Conservation (phyloP, 805 yeast genomes). For the Sungouiozyma intestinalis region DNA sequence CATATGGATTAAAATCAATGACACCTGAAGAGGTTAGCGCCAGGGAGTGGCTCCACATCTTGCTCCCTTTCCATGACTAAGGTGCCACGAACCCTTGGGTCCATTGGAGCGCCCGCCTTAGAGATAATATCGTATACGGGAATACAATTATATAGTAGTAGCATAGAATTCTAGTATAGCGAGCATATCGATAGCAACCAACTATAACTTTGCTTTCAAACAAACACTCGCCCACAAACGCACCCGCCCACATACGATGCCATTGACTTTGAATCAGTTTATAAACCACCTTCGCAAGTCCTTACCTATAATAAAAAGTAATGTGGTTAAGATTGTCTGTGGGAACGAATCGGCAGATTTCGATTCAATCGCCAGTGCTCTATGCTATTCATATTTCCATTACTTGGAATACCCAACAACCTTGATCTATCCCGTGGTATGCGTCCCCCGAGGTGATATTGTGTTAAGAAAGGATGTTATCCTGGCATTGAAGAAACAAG, state of each 20-base stretch:
- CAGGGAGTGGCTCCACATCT: slow-evolving; percentile 74
- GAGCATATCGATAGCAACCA: too few species aligned
- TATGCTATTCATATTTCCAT: slow-evolving; percentile 55
- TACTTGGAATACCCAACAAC: slow-evolving; percentile 19
- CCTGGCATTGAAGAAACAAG: slow-evolving; percentile 37
- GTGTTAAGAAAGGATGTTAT: slow-evolving; percentile 60
- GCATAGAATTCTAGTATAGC: too few species aligned
- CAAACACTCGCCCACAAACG: not conserved
- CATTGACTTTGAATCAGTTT: not conserved
- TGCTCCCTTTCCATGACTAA: slow-evolving; percentile 81
- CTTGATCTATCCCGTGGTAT: slow-evolving; percentile 57
- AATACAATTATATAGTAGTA: too few species aligned
- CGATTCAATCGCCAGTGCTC: slow-evolving; percentile 76
- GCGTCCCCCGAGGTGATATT: slow-evolving; percentile 59
- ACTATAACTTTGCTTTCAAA: not conserved
- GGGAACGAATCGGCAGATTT: slow-evolving; percentile 87
- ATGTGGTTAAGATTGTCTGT: slow-evolving; percentile 9
- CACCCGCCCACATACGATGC: not conserved
- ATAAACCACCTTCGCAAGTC: not conserved
- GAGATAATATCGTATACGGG: not conserved
- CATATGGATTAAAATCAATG: slow-evolving; percentile 67
- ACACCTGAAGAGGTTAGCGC: slow-evolving; percentile 49
- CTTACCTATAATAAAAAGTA: not conserved
- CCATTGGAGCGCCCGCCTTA: too few species aligned
- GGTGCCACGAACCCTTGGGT: too few species aligned